phyloP scores from a whole-genome alignment of 2,329 filamentous ascomycete species.

The Colletotrichum cordylinicola region DNA sequence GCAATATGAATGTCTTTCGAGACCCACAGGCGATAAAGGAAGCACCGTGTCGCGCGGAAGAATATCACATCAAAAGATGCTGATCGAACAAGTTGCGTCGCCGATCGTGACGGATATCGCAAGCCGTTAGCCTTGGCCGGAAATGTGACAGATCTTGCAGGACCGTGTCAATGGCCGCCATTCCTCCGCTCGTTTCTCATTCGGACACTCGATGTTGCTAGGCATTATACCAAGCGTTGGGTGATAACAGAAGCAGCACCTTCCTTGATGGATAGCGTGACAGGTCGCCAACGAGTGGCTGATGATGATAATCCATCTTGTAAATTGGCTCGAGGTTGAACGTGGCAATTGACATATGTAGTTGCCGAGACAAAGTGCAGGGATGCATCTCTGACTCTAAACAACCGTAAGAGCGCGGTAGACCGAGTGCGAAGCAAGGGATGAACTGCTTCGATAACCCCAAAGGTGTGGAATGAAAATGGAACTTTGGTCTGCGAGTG shows the following conservation, averaged over 20 bases:
- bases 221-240: not conserved
- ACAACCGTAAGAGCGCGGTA: not conserved
- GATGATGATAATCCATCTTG: not conserved
- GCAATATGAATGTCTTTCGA: not conserved
- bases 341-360: not conserved
- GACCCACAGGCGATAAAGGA: not conserved
- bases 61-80: not conserved
- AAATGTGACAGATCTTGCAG: not conserved
- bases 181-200: not conserved
- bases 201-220: not conserved
- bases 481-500: not conserved
- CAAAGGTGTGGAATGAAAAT: not conserved
- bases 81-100: not conserved
- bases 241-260: not conserved
- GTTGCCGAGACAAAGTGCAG: not conserved
- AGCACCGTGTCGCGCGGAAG: not conserved
- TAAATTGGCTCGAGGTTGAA: not conserved
- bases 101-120: not conserved
- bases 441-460: not conserved
- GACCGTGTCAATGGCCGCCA: not conserved
- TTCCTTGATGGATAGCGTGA: not conserved
- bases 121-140: not conserved
- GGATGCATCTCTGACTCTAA: not conserved
- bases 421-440: slow-evolving; percentile 7
- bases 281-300: not conserved